These are phyloP conservation scores for Phanerochaete carnosa DNA, from an alignment of 768 basidiomycete species.

Conservation along the genomic window DNA sequence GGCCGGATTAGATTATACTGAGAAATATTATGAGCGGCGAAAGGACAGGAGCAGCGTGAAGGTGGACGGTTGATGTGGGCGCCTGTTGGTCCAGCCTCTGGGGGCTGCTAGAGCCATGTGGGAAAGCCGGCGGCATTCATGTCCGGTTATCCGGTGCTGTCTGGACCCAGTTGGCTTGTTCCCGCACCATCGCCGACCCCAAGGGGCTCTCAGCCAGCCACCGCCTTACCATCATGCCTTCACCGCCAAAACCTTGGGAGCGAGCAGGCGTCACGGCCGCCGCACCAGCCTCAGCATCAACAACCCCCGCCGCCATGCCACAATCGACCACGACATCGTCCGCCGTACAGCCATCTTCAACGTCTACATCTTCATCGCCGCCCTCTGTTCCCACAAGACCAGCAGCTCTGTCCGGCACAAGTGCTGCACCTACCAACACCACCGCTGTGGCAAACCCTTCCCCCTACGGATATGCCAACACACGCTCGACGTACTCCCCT, in stretches of 20 bases:
- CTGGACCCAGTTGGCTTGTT: neutral
- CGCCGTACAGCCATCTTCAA: slow-evolving; percentile 9
- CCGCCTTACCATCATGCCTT: slow-evolving; percentile 51
- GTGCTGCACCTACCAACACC: slow-evolving; percentile 17
- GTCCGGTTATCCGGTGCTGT: neutral
- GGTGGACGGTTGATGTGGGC: neutral
- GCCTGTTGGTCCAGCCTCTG: neutral
- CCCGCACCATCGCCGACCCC: neutral
- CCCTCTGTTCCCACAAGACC: slow-evolving; percentile 64
- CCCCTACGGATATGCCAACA: slow-evolving; percentile 39
- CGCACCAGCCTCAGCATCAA: slow-evolving; percentile 24
- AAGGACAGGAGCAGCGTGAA: neutral
- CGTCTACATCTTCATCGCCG: slow-evolving; percentile 18
- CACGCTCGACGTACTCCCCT: slow-evolving; percentile 38
- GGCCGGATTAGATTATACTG: neutral
- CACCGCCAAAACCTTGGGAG: slow-evolving; percentile 92
- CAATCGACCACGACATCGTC: slow-evolving; percentile 22
- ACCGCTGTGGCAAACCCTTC: slow-evolving; percentile 28
- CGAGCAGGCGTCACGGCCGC: slow-evolving; percentile 43
- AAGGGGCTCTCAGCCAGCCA: neutral
- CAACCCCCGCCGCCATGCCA: slow-evolving; percentile 8
- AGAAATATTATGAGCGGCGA: neutral
- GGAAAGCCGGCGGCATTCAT: neutral
- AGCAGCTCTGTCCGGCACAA: slow-evolving; percentile 37
- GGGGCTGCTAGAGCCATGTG: neutral